Conservation (phyloP, 2,329 filamentous ascomycete species). For the Hypomyces perniciosus region DNA sequence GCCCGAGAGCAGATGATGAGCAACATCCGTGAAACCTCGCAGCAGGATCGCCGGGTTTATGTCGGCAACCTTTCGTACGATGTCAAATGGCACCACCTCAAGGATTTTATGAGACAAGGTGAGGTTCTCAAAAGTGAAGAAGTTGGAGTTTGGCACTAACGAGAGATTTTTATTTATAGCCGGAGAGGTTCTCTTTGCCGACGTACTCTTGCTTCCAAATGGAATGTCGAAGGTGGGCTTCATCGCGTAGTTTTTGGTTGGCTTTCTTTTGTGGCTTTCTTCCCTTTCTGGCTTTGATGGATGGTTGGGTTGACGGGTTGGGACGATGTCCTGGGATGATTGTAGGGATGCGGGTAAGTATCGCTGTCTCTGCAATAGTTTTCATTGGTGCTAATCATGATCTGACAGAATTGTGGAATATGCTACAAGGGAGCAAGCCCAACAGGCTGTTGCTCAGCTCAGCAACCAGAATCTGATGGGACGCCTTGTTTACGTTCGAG, state of each 20-base stretch:
- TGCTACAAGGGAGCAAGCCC: constrained; percentile 97
- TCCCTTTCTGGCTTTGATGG: constrained; percentile 66
- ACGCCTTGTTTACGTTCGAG: constrained; percentile 94
- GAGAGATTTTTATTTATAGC: constrained; percentile 51
- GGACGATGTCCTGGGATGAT: constrained; percentile 77
- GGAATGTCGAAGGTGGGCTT: constrained; percentile 99
- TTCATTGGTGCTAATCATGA: not conserved
- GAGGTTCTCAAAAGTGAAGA: constrained; percentile 35
- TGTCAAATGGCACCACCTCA: constrained; percentile 99
- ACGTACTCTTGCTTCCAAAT: constrained; percentile 98
- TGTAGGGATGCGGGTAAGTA: constrained; percentile 99
- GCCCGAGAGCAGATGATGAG: constrained; percentile 96
- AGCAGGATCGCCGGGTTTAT: constrained; percentile 98
- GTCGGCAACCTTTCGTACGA: constrained; percentile 98
- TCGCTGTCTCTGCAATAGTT: not conserved
- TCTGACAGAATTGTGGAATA: constrained; percentile 94
- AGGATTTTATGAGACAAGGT: constrained; percentile 99
- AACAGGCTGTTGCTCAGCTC: constrained; percentile 92
- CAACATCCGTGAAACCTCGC: constrained; percentile 86
- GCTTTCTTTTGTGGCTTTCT: constrained; percentile 68
- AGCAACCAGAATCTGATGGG: constrained; percentile 99
- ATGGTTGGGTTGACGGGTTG: constrained; percentile 99
- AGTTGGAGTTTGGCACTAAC: constrained; percentile 33
- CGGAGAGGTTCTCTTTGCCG: constrained; percentile 98
- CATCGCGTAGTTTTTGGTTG: constrained; percentile 81